Conservation (phyloP, 129 eudicot species). For the Daucus carota region DH1_v3.0 NC_030382.2:43446001-43446500, state of each 20-base stretch:
- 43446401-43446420: not conserved
- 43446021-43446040: slow-evolving; percentile 72
- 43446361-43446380: not conserved
- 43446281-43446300: not conserved
- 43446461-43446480: too few relatives aligned
- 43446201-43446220: not conserved
- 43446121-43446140: slow-evolving; percentile 88
- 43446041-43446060: slow-evolving; percentile 74
- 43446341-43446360: not conserved
- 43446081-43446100: slow-evolving; percentile 51
- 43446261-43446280: not conserved
- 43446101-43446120: slow-evolving; percentile 63
- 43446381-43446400: not conserved
- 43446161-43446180: not conserved
- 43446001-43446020: slow-evolving; percentile 87
- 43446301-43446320: not conserved
- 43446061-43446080: slow-evolving; percentile 76
- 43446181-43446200: not conserved
- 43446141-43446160: slow-evolving; percentile 34
- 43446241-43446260: not conserved
- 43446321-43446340: not conserved
- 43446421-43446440: not conserved
- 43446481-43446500: not conserved
- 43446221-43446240: not conserved
- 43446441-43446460: not conserved